Conservation (phyloP, 257 asterid species). For the Solanum arcanum region DNA sequence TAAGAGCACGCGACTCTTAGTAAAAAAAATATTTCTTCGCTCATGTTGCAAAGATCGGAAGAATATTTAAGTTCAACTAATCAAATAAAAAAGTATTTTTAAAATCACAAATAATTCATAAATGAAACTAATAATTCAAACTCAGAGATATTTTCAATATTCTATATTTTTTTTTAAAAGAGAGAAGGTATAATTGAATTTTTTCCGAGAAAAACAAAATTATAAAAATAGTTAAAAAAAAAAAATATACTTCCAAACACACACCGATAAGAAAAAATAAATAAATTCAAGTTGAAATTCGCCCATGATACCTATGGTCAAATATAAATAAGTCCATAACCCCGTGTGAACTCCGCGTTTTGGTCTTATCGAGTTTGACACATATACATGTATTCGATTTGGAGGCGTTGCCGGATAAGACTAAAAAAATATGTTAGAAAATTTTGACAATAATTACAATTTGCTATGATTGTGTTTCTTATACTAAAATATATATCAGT, state of each 20-base stretch:
- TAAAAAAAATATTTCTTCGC: too few species aligned
- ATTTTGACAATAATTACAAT: not conserved
- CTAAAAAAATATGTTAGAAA: not conserved
- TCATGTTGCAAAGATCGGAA: too few species aligned
- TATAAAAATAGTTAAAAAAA: too few species aligned
- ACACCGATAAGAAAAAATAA: not conserved
- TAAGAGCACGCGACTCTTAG: accelerated
- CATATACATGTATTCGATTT: not conserved
- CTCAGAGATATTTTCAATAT: too few species aligned
- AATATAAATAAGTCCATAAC: not conserved
- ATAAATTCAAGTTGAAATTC: too few species aligned
- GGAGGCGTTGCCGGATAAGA: not conserved
- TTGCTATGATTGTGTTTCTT: not conserved
- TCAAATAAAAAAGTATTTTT: too few species aligned
- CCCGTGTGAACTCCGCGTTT: not conserved
- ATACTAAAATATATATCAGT: not conserved
- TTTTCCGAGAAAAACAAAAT: too few species aligned
- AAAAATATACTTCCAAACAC: not conserved
- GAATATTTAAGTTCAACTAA: accelerated
- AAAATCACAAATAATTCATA: too few species aligned
- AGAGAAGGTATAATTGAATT: too few species aligned
- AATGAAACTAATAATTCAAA: too few species aligned
- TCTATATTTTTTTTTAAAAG: too few species aligned
- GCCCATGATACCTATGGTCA: not conserved
- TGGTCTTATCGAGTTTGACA: not conserved